phyloP scores from a whole-genome alignment of 495 filamentous ascomycete species.

The Eremomyces bilateralis region DNA sequence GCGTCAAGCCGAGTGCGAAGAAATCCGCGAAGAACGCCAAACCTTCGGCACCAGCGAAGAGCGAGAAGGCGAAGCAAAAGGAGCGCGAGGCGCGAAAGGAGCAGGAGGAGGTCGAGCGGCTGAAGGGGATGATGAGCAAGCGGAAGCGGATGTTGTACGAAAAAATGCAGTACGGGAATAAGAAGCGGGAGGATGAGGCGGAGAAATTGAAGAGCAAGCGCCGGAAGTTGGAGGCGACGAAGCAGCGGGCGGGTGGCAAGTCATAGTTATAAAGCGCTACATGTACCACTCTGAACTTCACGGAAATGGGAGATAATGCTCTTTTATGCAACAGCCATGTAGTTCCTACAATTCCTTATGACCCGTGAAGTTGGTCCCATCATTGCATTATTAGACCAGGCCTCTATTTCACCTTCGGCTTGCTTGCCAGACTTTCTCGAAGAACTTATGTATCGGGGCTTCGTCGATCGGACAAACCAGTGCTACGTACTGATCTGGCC shows the following conservation, averaged over 20 bases:
- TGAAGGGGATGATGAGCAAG: constrained; percentile 22
- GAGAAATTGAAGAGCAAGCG: constrained; percentile 58
- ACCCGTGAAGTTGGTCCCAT: too few relatives aligned
- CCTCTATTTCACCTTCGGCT: too few relatives aligned
- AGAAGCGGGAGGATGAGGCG: constrained; percentile 21
- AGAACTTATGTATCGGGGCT: too few relatives aligned
- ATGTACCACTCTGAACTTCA: too few relatives aligned
- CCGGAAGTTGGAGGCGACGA: constrained; percentile 47
- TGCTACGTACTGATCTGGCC: constrained; percentile 53
- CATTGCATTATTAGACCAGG: too few relatives aligned
- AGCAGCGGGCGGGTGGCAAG: too few relatives aligned
- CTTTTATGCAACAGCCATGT: too few relatives aligned
- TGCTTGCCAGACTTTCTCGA: too few relatives aligned
- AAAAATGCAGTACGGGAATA: constrained; percentile 21
- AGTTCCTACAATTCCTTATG: too few relatives aligned
- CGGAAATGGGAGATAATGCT: too few relatives aligned
- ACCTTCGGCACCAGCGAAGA: constrained; percentile 4
- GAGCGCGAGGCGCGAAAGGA: constrained; percentile 16
- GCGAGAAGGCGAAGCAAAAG: constrained; percentile 7
- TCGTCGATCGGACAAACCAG: too few relatives aligned
- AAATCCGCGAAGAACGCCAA: not conserved
- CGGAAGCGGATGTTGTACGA: constrained; percentile 24
- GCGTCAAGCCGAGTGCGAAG: constrained; percentile 24
- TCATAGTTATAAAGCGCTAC: too few relatives aligned
- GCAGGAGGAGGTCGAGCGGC: constrained; percentile 21